A percentile compares a stretch with the other conserved stretches of the same genome.
These are phyloP conservation scores for Gaultheria prostrata DNA, from an alignment of 148 eudicot species.

Conservation along the genomic window DNA sequence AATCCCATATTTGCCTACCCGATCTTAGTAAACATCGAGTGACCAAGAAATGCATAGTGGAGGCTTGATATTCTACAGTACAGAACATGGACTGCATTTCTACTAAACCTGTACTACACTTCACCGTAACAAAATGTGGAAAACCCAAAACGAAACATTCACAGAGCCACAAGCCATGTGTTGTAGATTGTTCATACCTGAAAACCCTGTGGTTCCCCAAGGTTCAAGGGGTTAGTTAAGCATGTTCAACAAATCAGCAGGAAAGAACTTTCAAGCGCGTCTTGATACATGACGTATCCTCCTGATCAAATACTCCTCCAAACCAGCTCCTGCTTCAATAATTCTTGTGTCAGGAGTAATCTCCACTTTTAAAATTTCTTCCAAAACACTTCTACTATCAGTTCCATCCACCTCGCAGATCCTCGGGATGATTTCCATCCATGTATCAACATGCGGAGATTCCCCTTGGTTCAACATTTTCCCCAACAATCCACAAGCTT, in stretches of 20 bases:
- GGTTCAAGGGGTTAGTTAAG: not conserved
- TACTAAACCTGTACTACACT: not conserved
- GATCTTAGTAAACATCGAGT: no score
- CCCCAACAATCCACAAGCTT: constrained; percentile 57
- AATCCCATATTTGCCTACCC: no score
- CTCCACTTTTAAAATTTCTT: constrained; percentile 58
- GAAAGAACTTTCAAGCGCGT: constrained; percentile 21
- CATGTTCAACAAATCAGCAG: constrained; percentile 2
- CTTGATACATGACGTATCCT: constrained; percentile 39
- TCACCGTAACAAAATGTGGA: not conserved
- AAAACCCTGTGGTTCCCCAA: not conserved
- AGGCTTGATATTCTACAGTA: no score
- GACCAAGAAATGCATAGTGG: no score
- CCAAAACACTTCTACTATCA: constrained; percentile 28
- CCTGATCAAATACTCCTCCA: constrained; percentile 58
- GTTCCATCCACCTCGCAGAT: constrained; percentile 53
- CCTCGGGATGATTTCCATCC: constrained; percentile 61
- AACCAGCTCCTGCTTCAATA: constrained; percentile 60
- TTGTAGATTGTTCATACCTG: not conserved
- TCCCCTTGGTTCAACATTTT: constrained; percentile 51
- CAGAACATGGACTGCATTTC: not conserved
- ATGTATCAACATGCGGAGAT: constrained; percentile 55
- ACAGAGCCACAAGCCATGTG: not conserved
- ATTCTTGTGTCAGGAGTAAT: constrained; percentile 52
- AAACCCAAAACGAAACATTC: not conserved